Conservation (phyloP, 345 rosid species). For the Aquilaria yunnanensis region DNA sequence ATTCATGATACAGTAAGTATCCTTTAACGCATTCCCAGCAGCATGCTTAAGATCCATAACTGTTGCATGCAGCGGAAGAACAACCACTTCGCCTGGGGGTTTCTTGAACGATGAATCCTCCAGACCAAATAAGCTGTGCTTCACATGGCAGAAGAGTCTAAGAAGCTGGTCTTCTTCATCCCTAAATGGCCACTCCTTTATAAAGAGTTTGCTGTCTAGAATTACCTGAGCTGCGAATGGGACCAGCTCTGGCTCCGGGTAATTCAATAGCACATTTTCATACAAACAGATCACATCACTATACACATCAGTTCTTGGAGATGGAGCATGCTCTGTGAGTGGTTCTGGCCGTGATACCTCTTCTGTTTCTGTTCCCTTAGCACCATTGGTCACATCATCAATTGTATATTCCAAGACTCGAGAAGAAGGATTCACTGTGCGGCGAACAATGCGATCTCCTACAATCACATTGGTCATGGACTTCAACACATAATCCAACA, state of each 20-base stretch:
- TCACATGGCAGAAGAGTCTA: slow-evolving; percentile 47
- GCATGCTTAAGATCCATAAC: slow-evolving; percentile 59
- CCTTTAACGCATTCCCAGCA: slow-evolving; percentile 49
- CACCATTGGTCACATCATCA: slow-evolving; percentile 32
- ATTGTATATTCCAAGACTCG: slow-evolving; percentile 72
- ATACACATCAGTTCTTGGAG: slow-evolving; percentile 47
- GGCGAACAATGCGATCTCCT: slow-evolving; percentile 43
- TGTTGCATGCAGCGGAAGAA: slow-evolving; percentile 57
- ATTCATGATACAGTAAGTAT: slow-evolving; percentile 59
- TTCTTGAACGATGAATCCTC: slow-evolving; percentile 21
- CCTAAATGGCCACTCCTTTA: slow-evolving; percentile 63
- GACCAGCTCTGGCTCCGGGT: slow-evolving; percentile 47
- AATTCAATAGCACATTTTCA: slow-evolving; percentile 41
- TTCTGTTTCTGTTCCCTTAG: slow-evolving; percentile 10
- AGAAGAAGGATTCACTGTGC: slow-evolving; percentile 52
- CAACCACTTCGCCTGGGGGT: slow-evolving; percentile 54
- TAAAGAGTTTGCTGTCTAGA: slow-evolving; percentile 69
- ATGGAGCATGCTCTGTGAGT: slow-evolving; percentile 11
- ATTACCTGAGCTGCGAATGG: slow-evolving; percentile 44
- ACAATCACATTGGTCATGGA: slow-evolving; percentile 74
- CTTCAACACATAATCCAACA: slow-evolving; percentile 79
- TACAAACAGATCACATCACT: slow-evolving; percentile 48
- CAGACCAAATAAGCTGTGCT: slow-evolving; percentile 27
- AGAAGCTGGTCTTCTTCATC: slow-evolving; percentile 42
- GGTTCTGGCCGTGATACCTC: slow-evolving; percentile 12